phyloP scores from a whole-genome alignment of 345 rosid species.

The Clarkia xantiana region DNA sequence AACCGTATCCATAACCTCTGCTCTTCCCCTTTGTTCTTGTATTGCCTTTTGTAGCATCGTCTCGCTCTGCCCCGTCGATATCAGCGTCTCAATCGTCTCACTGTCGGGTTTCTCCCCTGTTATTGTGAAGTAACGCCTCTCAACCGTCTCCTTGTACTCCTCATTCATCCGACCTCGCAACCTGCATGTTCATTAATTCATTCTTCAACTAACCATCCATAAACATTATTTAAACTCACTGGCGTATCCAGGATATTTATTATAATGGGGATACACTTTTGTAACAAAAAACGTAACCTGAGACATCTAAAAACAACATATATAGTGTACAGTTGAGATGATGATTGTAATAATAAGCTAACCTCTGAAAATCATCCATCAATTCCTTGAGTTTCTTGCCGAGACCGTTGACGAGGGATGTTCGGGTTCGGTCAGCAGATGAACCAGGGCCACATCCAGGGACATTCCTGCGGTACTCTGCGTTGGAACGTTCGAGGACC shows the following conservation, averaged over 20 bases:
- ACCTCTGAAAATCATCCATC: conserved; percentile 64
- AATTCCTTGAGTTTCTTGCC: conserved; percentile 62
- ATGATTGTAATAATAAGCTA: too few relatives aligned
- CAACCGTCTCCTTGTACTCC: conserved; percentile 69
- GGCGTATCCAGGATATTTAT: too few relatives aligned
- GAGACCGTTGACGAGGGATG: conserved; percentile 56
- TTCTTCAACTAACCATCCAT: too few relatives aligned
- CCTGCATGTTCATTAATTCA: too few relatives aligned
- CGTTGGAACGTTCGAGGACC: conserved; percentile 54
- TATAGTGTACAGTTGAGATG: too few relatives aligned
- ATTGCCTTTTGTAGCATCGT: conserved; percentile 72
- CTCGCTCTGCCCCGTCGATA: conserved; percentile 75
- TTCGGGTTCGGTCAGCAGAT: conserved; percentile 66
- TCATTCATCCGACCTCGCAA: conserved; percentile 37
- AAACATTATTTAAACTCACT: too few relatives aligned
- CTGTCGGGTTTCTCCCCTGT: conserved; percentile 64
- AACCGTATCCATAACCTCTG: conserved; percentile 65
- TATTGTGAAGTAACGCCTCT: conserved; percentile 63
- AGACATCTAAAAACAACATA: too few relatives aligned
- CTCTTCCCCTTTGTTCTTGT: conserved; percentile 66
- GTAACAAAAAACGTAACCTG: too few relatives aligned
- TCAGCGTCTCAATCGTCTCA: conserved; percentile 64
- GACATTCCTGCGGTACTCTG: conserved; percentile 23
- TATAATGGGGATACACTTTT: too few relatives aligned
- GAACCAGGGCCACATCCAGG: conserved; percentile 80